These are phyloP conservation scores for Fusarium siculi DNA, from an alignment of 2,329 filamentous ascomycete species.

Conservation along the genomic window DNA sequence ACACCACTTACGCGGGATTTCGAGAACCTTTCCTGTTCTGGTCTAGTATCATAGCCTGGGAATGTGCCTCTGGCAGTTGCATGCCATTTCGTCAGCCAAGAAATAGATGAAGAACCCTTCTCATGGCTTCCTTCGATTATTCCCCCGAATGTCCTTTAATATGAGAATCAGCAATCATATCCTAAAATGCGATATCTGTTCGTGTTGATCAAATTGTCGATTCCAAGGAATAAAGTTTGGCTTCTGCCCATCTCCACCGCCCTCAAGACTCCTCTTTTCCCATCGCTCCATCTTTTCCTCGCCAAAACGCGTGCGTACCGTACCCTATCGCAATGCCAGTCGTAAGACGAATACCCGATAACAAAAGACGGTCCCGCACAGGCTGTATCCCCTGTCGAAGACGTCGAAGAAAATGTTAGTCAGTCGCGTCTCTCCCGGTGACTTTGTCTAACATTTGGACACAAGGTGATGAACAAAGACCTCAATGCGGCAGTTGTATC, in stretches of 20 bases:
- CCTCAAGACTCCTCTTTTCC: slow-evolving; percentile 15
- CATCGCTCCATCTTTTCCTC: not conserved
- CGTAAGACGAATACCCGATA: slow-evolving; percentile 28
- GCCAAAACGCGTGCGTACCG: not conserved
- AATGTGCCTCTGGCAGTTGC: not conserved
- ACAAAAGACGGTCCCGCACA: slow-evolving; percentile 24
- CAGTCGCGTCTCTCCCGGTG: too few relatives aligned
- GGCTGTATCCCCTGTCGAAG: slow-evolving; percentile 31
- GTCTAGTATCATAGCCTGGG: not conserved
- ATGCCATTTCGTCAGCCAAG: not conserved
- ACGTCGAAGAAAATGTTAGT: slow-evolving; percentile 28
- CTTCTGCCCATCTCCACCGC: slow-evolving; percentile 1
- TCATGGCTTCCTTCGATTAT: too few relatives aligned
- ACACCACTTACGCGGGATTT: not conserved
- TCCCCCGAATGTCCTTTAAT: rapidly evolving
- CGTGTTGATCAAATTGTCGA: not conserved
- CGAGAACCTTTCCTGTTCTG: not conserved
- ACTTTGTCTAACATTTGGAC: not conserved
- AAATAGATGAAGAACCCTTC: not conserved
- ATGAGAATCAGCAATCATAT: not conserved
- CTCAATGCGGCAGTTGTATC: slow-evolving; percentile 26
- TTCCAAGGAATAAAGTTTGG: not conserved
- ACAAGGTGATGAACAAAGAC: slow-evolving; percentile 27
- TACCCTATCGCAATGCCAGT: slow-evolving; percentile 26
- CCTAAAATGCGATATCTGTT: not conserved